A percentile compares a stretch with the other conserved stretches of the same genome.
Evolutionary conservation across 192 early-diverging fungal genomes (phyloP).

Genomic region (Spizellomyces sp.): DNA sequence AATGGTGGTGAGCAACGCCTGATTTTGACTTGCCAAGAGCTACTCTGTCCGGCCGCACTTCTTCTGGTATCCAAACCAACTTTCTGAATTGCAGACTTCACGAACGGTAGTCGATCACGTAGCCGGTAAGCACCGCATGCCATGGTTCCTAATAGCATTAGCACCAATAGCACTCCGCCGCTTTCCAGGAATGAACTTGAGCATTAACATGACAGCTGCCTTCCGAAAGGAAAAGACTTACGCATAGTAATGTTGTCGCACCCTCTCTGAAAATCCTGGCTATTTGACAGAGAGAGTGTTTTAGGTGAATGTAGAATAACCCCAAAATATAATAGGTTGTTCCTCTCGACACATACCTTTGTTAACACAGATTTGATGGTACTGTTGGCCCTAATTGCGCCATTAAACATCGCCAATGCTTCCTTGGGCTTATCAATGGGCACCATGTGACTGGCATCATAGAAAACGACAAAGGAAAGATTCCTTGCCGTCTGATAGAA

Average conservation of each 20-base stretch:
- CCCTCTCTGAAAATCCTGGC: not conserved
- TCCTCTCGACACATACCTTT: no score
- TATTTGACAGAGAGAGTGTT: not conserved
- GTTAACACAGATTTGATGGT: not conserved
- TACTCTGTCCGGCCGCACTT: no score
- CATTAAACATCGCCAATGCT: conserved; percentile 61
- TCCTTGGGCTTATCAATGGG: conserved; percentile 66
- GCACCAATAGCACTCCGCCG: conserved; percentile 17
- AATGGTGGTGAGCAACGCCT: no score
- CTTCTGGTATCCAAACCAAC: no score
- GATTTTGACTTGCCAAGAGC: no score
- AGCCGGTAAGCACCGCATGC: conserved; percentile 10
- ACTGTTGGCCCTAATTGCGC: conserved; percentile 43
- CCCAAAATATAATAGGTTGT: no score
- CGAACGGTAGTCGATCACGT: conserved; percentile 7
- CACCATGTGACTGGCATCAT: conserved; percentile 73
- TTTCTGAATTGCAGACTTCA: no score
- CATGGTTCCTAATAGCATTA: conserved; percentile 13
- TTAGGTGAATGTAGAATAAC: no score
- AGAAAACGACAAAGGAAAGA: conserved; percentile 60
- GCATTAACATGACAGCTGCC: not conserved
- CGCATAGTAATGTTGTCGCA: conserved; percentile 26
- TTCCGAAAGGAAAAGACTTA: not conserved
- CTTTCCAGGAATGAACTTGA: not conserved
- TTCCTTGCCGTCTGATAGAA: conserved; percentile 54